Base-by-base conservation (phyloP, 1,139 yeast species). In the Eremothecium cymbalariae region DNA sequence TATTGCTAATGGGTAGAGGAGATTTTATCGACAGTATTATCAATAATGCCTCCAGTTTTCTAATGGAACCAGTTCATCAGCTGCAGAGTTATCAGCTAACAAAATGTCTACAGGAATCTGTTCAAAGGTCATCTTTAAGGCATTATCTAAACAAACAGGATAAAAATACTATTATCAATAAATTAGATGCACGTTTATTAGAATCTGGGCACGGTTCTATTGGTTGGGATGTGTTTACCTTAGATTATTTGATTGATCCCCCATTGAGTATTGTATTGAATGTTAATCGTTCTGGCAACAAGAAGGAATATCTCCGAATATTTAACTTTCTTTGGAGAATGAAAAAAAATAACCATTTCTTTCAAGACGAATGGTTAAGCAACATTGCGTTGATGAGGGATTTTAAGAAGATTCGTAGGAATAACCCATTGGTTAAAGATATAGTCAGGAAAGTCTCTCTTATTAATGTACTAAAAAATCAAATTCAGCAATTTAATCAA, bases 161-260 rank as follows among this genome's bases (percentile, higher is more conserved):
- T 25, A 53, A 52, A 2, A 59, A 57, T 4, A 58, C 53, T 17
- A 62, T 72, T 2, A 47, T 70, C n/a, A 64, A 68, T 32, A 63
- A 85, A 34, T 55, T 90, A 12, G 97, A 90, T 62, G 95, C 95
- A 0, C 65, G 95, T 31, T 68, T 88, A 31, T 65, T 86, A 33
- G 88, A 76, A 40, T 62, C 78, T 25, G 74, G 75, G 2, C 72
- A 78, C 46, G 93, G 93, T 1, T 75, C 68, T 17, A 70, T 64
- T 33, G 88, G 86, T 0, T 90, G 97, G 97, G 95, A 88, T 52
- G 86, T 83, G 3, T 88, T 90, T 56, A 85, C 96, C 0, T 63
- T 90, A 31, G 96, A 86, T 51, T 90, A 83, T 54, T 68, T 77
- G 34, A 64, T 85, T 4, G 80, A 72, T 32, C 58, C 71, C 12